These are phyloP conservation scores for Polychaeton citri DNA, from an alignment of 2,329 filamentous ascomycete genomes.

Conservation along the genomic window DNA sequence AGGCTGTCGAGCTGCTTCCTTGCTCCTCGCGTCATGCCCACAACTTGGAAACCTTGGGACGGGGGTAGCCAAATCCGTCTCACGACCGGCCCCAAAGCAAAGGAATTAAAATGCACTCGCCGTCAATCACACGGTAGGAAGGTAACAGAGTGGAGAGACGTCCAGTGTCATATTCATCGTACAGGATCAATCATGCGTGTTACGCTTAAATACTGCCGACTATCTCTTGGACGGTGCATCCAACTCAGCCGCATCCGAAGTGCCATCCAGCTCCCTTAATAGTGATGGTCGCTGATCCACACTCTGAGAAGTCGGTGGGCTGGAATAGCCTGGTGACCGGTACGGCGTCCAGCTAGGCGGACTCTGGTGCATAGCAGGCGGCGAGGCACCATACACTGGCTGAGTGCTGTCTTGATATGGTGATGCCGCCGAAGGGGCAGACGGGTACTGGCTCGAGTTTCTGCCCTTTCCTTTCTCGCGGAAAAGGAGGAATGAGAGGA, in stretches of 20 bases:
- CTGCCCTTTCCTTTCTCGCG: neutral
- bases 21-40: too few relatives aligned
- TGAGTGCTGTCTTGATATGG: neutral
- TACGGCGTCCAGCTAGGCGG: neutral
- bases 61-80: too few relatives aligned
- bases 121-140: too few relatives aligned
- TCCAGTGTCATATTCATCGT: too few relatives aligned
- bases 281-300: neutral
- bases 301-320: neutral
- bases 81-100: too few relatives aligned
- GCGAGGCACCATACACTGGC: neutral
- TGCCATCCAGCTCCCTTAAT: neutral
- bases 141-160: too few relatives aligned
- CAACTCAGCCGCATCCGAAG: neutral
- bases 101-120: too few relatives aligned
- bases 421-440: neutral
- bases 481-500: neutral
- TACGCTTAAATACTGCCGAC: too few relatives aligned
- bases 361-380: neutral
- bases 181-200: too few relatives aligned
- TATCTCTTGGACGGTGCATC: neutral
- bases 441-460: neutral
- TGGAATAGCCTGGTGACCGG: neutral
- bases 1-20: too few relatives aligned
- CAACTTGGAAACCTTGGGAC: too few relatives aligned